These are phyloP conservation scores for Mycena metata DNA, from an alignment of 768 basidiomycete species.

Conservation along the genomic window DNA sequence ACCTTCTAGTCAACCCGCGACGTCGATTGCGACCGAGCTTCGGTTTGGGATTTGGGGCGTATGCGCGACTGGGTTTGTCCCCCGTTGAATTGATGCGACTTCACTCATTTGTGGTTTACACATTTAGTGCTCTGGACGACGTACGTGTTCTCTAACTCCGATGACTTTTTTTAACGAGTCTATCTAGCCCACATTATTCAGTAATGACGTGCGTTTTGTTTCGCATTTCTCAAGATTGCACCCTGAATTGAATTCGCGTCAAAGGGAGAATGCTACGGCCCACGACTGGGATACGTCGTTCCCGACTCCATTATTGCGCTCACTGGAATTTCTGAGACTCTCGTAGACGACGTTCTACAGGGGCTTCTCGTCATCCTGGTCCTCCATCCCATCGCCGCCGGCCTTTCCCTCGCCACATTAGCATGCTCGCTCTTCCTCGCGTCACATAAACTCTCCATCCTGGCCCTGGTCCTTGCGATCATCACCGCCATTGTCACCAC, in stretches of 20 bases:
- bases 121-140: slow-evolving; percentile 20
- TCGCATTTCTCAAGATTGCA: background rate
- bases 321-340: slow-evolving; percentile 58
- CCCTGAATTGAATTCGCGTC: background rate
- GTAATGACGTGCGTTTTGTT: slow-evolving; percentile 43
- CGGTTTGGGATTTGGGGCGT: slow-evolving; percentile 89
- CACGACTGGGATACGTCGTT: slow-evolving; percentile 78
- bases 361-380: slow-evolving; percentile 68
- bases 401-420: slow-evolving; percentile 67
- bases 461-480: slow-evolving; percentile 70
- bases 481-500: slow-evolving; percentile 67
- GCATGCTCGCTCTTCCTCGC: slow-evolving; percentile 70
- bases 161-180: background rate
- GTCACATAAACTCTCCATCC: slow-evolving; percentile 67
- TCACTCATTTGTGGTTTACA: background rate
- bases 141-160: slow-evolving; percentile 4
- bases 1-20: slow-evolving; percentile 48
- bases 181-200: slow-evolving; percentile 50
- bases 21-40: slow-evolving; percentile 70
- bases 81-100: background rate
- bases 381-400: slow-evolving; percentile 77
- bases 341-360: slow-evolving; percentile 63
- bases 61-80: slow-evolving; percentile 69
- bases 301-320: slow-evolving; percentile 58
- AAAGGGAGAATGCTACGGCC: slow-evolving; percentile 69